Evolutionary conservation across 2,329 filamentous ascomycete species (phyloP).

Genomic region (Verruconis gallopava): DNA sequence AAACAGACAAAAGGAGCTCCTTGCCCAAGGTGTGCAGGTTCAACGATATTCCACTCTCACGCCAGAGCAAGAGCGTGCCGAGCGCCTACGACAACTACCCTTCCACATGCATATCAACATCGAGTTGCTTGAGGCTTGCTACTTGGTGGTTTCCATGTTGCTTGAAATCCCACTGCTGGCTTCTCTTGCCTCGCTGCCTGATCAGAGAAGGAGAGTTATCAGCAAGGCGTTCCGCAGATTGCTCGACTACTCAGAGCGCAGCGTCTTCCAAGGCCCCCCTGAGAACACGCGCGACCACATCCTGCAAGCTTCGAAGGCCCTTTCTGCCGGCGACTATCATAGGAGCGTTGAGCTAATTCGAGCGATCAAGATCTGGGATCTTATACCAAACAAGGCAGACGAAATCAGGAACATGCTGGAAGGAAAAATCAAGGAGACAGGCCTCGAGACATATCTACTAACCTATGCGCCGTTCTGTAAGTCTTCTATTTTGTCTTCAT

Average conservation of each 20-base stretch:
- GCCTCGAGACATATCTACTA: conserved; percentile 95
- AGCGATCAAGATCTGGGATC: conserved; percentile 98
- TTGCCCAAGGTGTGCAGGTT: conserved; percentile 96
- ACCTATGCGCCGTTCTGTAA: conserved; percentile 87
- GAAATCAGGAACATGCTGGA: conserved; percentile 96
- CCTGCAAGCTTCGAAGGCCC: conserved; percentile 96
- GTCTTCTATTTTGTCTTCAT: neutral
- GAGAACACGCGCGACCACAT: conserved; percentile 99
- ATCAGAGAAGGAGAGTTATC: conserved; percentile 94
- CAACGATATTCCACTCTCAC: conserved; percentile 94
- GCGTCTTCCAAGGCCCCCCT: conserved; percentile 95
- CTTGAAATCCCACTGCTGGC: conserved; percentile 94
- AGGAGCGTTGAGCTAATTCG: conserved; percentile 88
- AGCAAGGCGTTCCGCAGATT: conserved; percentile 99
- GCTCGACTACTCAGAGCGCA: conserved; percentile 98
- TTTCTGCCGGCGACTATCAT: conserved; percentile 97
- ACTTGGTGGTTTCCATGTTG: conserved; percentile 98
- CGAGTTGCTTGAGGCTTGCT: conserved; percentile 93
- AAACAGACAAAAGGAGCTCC: conserved; percentile 91
- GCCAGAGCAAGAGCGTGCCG: conserved; percentile 91
- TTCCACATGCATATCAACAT: conserved; percentile 99
- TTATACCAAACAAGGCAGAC: conserved; percentile 72
- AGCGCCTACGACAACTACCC: conserved; percentile 91
- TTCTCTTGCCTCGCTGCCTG: conserved; percentile 89
- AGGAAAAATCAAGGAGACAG: conserved; percentile 97